phyloP scores from a whole-genome alignment of 2,329 filamentous ascomycete genomes.

The Sporothrix pallida region DNA sequence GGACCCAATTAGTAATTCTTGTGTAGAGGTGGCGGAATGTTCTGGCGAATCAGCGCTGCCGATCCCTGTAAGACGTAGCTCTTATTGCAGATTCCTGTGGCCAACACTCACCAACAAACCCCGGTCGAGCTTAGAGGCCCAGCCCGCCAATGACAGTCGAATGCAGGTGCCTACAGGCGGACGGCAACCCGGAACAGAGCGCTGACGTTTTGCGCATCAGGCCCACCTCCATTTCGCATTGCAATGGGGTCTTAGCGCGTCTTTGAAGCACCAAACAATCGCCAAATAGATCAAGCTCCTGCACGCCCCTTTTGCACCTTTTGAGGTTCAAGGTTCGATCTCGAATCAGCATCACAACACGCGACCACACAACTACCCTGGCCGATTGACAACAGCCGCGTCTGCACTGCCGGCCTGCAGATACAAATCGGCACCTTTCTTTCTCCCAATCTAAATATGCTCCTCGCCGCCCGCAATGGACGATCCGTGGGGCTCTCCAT shows the following conservation, averaged over 20 bases:
- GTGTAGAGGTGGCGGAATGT: constrained; percentile 11
- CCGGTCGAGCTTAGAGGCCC: not conserved
- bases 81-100: not conserved
- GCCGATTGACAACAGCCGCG: not conserved
- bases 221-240: not conserved
- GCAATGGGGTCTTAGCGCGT: not conserved
- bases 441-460: constrained; percentile 32
- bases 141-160: constrained; percentile 15
- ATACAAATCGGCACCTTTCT: not conserved
- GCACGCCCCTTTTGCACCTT: constrained; percentile 3
- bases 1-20: constrained; percentile 27
- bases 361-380: constrained; percentile 12
- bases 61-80: not conserved
- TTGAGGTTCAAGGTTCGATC: not conserved
- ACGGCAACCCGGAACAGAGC: constrained; percentile 4
- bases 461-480: constrained; percentile 53
- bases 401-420: not conserved
- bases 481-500: constrained; percentile 68
- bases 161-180: constrained; percentile 11
- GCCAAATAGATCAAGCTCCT: constrained; percentile 1
- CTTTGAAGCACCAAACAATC: constrained; percentile 1
- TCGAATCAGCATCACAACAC: not conserved
- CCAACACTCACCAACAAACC: too few species aligned
- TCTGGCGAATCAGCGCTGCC: constrained; percentile 24
- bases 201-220: constrained; percentile 14